Percentiles rank a stretch among this genome's conserved stretches.
These are phyloP conservation scores for Phytopythium mirpurense DNA, from an alignment of 352 stramenopile genomes.

Conservation along the genomic window DNA sequence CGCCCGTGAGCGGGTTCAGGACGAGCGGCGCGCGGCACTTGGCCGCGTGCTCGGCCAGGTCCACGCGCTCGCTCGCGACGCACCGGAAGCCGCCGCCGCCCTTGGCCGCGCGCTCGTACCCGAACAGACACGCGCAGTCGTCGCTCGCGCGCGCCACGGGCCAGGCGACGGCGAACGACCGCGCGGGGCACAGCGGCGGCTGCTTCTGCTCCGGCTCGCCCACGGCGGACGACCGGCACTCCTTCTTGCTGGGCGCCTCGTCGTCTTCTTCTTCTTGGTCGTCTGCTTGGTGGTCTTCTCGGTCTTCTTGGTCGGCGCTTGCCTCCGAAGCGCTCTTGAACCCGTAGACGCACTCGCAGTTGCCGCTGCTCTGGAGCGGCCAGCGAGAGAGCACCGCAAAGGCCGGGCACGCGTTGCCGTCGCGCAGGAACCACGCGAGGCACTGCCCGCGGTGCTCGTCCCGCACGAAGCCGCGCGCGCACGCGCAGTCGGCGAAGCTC, in stretches of 20 bases:
- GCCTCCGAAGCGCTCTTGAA: constrained; percentile 22
- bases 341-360: constrained; percentile 71
- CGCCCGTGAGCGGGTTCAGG: constrained; percentile 39
- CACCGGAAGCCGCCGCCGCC: constrained; percentile 34
- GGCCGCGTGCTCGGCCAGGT: constrained; percentile 33
- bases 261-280: constrained; percentile 15
- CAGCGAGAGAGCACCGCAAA: constrained; percentile 63
- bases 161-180: constrained; percentile 48
- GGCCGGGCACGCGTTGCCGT: constrained; percentile 56
- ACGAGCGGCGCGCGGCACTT: constrained; percentile 34
- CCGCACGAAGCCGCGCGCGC: constrained; percentile 62
- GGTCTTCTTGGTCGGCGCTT: constrained; percentile 5
- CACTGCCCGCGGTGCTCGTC: constrained; percentile 46
- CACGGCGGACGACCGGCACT: constrained; percentile 25
- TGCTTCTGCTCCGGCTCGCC: constrained; percentile 9
- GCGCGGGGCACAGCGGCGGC: constrained; percentile 39
- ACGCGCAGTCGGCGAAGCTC: constrained; percentile 62
- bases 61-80: constrained; percentile 14
- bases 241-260: constrained; percentile 20
- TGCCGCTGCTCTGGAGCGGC: constrained; percentile 69
- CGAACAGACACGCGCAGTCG: constrained; percentile 46
- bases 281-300: constrained; percentile 8
- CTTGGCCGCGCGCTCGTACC: constrained; percentile 32
- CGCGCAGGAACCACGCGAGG: constrained; percentile 60
- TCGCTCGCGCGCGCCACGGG: constrained; percentile 22